Conservation (phyloP, 2,329 filamentous ascomycete genomes). For the Truncatella angustata region DNA sequence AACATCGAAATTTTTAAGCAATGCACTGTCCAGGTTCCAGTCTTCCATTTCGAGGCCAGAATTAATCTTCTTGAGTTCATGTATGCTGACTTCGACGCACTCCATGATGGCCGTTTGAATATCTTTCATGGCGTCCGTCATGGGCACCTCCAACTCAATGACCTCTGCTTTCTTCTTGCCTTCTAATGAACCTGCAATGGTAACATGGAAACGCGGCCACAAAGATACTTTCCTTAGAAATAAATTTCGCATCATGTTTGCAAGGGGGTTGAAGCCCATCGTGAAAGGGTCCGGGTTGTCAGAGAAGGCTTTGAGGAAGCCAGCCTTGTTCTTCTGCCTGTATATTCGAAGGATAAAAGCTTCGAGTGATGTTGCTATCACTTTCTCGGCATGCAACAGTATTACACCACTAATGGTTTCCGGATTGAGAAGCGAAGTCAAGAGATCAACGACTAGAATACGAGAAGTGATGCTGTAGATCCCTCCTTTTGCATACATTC, state of each 20-base stretch:
- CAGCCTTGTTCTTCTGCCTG: constrained; percentile 87
- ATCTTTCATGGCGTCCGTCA: constrained; percentile 90
- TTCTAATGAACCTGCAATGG: constrained; percentile 85
- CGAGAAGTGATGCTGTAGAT: constrained; percentile 95
- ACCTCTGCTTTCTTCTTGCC: constrained; percentile 93
- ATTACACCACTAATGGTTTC: constrained; percentile 85
- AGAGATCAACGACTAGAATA: constrained; percentile 88
- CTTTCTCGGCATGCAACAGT: constrained; percentile 83
- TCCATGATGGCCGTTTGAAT: constrained; percentile 95
- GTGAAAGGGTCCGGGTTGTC: constrained; percentile 91
- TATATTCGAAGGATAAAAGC: constrained; percentile 95
- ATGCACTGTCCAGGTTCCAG: constrained; percentile 90
- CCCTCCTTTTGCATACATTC: constrained; percentile 85
- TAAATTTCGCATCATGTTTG: constrained; percentile 87
- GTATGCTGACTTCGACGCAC: constrained; percentile 92
- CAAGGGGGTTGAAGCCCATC: constrained; percentile 80
- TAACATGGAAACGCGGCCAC: constrained; percentile 91
- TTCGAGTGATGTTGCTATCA: constrained; percentile 83
- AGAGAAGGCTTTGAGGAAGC: constrained; percentile 94
- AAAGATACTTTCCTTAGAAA: constrained; percentile 86
- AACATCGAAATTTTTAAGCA: constrained; percentile 89
- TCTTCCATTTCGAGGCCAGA: constrained; percentile 91
- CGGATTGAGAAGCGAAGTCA: constrained; percentile 79
- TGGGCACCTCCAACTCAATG: constrained; percentile 92
- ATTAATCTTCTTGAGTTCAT: constrained; percentile 90